Base-by-base conservation (phyloP, 257 asterid genomes). In the Solanum pimpinellifolium region DNA sequence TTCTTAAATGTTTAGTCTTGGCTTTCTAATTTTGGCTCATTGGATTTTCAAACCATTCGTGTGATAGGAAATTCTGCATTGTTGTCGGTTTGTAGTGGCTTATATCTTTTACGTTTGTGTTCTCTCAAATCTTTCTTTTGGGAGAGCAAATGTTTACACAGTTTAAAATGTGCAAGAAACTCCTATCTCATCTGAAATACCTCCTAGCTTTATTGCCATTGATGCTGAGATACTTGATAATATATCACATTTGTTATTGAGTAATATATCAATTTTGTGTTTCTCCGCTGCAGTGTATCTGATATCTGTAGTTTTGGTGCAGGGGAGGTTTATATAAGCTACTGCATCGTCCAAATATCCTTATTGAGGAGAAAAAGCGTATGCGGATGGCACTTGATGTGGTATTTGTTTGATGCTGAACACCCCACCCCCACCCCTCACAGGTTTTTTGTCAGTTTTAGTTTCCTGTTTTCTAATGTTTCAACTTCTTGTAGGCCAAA, bases 291-390 rank as follows among this genome's bases (percentile, higher is more conserved):
- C 47, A 49, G 75, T 59, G 77, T 88, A 87, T 78, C 87, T 70
- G 52, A 75, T 47, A 37, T 13, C 13, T 31, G 75, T 87, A 65
- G 69, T 89, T 76, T 86, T 88, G 88, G 89, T 90, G 90, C 97
- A 97, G 99, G 94, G 99, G 99, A 85, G 93, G 99, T 92, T 90
- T 97, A 91, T 97, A 93, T 89, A 97, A 91, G 92, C 93, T 97
- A 87, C 93, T 97, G 85, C 99, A 95, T 85, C 96, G 97, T 68
- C 95, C 94, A 69, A 92, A 89, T 89, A 89, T 90, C 88, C 98
- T 91, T 88, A 90, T 96, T 88, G 99, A 97, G 81, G 99, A 97
- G 89, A 94, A 88, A 91, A 92, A 95, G 93, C 94, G 99, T 85
- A 87, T 96, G 88, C 91, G 94, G 66, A 97, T 97, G 99, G 99